These are phyloP conservation scores for Albophoma yamanashiensis DNA, from an alignment of 2,329 filamentous ascomycete species.

Conservation along the genomic window DNA sequence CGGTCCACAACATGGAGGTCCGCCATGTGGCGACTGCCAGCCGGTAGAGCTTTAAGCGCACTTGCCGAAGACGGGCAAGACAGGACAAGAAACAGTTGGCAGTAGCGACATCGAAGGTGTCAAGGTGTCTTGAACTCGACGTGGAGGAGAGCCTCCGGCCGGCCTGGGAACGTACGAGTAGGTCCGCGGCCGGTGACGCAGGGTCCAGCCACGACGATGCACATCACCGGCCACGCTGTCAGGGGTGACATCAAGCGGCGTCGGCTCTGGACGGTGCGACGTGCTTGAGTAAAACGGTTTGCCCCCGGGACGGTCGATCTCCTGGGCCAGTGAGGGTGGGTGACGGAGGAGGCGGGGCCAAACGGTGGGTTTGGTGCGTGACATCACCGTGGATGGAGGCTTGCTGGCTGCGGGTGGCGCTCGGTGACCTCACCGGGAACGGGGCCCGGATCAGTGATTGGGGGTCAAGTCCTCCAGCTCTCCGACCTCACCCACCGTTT, in stretches of 20 bases:
- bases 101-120: background rate
- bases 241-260: background rate
- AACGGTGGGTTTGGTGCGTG: background rate
- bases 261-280: background rate
- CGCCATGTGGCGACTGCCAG: background rate
- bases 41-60: background rate
- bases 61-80: background rate
- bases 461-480: background rate
- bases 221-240: background rate
- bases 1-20: background rate
- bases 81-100: background rate
- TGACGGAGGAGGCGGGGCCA: background rate
- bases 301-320: background rate
- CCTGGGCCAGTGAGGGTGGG: background rate
- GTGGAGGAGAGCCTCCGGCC: background rate
- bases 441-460: no score
- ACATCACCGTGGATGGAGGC: background rate
- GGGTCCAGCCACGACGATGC: background rate
- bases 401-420: background rate
- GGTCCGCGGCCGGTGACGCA: background rate
- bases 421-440: background rate
- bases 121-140: background rate
- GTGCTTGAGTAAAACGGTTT: background rate
- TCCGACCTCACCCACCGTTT: constrained; percentile 4
- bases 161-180: background rate